These are phyloP conservation scores for Vanderwaltozyma verrucispora DNA, from an alignment of 805 yeast species.

Conservation along the genomic window DNA sequence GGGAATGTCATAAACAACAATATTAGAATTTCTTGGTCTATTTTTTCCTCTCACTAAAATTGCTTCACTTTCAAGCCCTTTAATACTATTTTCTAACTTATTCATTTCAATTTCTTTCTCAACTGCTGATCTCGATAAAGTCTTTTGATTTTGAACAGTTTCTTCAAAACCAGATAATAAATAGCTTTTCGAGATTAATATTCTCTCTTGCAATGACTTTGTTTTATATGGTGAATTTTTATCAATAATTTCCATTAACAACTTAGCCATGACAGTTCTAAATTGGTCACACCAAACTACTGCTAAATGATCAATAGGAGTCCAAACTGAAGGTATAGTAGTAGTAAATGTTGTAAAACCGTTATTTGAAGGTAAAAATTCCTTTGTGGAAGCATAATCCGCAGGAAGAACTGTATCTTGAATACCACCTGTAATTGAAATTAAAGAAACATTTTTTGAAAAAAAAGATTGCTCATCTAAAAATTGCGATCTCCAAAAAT, in stretches of 20 bases:
- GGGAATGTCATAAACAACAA: too few species aligned
- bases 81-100: too few species aligned
- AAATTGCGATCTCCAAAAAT: constrained; percentile 68
- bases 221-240: constrained; percentile 39
- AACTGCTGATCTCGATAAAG: too few species aligned
- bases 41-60: too few species aligned
- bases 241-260: constrained; percentile 53
- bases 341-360: constrained; percentile 80
- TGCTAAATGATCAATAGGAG: constrained; percentile 89
- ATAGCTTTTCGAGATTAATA: constrained; percentile 40
- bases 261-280: constrained; percentile 48
- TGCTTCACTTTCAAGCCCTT: too few species aligned
- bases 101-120: too few species aligned
- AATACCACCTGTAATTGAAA: constrained; percentile 86
- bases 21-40: too few species aligned
- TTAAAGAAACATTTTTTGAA: constrained; percentile 44
- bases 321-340: constrained; percentile 86
- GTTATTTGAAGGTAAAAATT: constrained; percentile 58
- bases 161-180: constrained; percentile 49
- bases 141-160: too few species aligned
- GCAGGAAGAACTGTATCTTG: constrained; percentile 76
- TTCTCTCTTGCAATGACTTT: constrained; percentile 41
- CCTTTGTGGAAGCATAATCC: constrained; percentile 70
- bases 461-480: constrained; percentile 19
- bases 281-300: constrained; percentile 94